Percentiles rank a stretch among this genome's conserved stretches.
These are phyloP conservation scores for Mrakia frigida DNA, from an alignment of 768 basidiomycete species.

Conservation along the genomic window DNA sequence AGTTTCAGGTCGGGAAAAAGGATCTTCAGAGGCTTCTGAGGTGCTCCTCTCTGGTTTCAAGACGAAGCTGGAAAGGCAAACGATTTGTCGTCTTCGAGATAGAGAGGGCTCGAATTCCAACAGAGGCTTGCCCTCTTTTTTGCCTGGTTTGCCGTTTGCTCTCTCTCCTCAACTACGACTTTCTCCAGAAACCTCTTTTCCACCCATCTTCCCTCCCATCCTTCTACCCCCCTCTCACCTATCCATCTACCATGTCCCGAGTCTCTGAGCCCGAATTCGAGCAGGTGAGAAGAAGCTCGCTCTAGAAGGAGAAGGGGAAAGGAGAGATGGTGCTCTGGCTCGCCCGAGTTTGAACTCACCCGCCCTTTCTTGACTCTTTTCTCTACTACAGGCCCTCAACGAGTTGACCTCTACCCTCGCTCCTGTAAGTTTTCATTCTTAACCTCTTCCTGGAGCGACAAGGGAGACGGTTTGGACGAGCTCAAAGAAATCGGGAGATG, in stretches of 20 bases:
- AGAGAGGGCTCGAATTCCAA: no score
- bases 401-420: constrained; percentile 62
- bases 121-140: not conserved
- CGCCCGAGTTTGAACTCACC: not conserved
- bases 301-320: no score
- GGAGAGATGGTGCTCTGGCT: not conserved
- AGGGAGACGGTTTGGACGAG: not conserved
- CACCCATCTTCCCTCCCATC: not conserved
- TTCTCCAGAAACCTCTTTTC: not conserved
- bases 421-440: constrained; percentile 41
- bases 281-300: constrained; percentile 48
- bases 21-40: no score
- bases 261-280: constrained; percentile 66
- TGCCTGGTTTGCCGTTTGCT: not conserved
- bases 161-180: not conserved
- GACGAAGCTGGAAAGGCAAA: no score
- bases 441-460: not conserved
- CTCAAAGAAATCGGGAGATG: not conserved
- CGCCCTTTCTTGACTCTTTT: not conserved
- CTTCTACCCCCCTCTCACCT: constrained; percentile 4
- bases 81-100: no score
- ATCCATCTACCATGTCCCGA: constrained; percentile 38
- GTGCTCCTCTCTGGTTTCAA: no score
- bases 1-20: no score
- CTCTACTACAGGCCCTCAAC: constrained; percentile 52